Conservation (phyloP, 805 yeast species). For the Tetrapisispora phaffii region DNA sequence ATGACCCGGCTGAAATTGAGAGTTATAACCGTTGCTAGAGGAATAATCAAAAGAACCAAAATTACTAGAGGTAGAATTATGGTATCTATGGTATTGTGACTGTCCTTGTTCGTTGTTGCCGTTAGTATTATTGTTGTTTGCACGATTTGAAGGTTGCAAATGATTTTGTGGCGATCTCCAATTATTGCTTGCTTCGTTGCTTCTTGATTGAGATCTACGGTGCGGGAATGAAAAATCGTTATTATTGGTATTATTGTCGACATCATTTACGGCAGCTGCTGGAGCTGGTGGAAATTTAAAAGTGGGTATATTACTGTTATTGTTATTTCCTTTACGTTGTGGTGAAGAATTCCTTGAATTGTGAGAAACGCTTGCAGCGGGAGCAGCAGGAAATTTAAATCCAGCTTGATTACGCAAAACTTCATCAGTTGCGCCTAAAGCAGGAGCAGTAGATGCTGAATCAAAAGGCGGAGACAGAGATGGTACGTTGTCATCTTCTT, state of each 20-base stretch:
- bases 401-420: not conserved
- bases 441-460: not conserved
- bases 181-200: slow-evolving; percentile 33
- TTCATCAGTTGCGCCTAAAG: not conserved
- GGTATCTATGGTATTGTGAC: slow-evolving; percentile 15
- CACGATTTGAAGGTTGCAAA: slow-evolving; percentile 30
- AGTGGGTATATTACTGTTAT: not conserved
- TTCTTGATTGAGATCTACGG: slow-evolving; percentile 24
- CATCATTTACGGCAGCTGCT: not conserved
- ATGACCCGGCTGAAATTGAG: slow-evolving; percentile 64
- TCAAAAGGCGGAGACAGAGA: not conserved
- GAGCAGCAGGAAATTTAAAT: slow-evolving; percentile 27
- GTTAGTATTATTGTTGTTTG: slow-evolving; percentile 5
- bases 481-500: slow-evolving; percentile 9
- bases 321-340: not conserved
- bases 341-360: not conserved
- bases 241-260: slow-evolving; percentile 8
- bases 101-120: not conserved
- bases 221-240: slow-evolving; percentile 25
- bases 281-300: slow-evolving; percentile 29
- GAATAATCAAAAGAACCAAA: not conserved
- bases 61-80: slow-evolving; percentile 6
- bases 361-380: not conserved
- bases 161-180: slow-evolving; percentile 47
- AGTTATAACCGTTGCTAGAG: not conserved